phyloP scores from a whole-genome alignment of 768 basidiomycete genomes.

The Boletales sp. region DNA sequence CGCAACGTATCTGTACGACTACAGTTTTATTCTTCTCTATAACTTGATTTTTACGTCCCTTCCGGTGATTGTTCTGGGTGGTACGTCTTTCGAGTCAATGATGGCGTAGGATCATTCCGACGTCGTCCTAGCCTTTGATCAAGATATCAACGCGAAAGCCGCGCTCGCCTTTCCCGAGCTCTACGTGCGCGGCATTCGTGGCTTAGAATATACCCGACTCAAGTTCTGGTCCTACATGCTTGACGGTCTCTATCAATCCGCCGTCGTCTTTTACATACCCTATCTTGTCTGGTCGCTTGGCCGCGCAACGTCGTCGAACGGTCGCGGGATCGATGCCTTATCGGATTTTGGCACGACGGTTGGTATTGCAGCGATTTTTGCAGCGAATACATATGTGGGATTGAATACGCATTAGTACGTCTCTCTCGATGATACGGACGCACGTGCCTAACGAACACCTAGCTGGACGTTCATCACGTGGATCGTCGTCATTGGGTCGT shows the following conservation, averaged over 20 bases:
- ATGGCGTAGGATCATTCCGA: constrained; percentile 1
- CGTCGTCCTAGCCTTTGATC: constrained; percentile 68
- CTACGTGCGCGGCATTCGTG: constrained; percentile 92
- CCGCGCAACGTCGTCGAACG: constrained; percentile 68
- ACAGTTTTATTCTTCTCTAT: constrained; percentile 89
- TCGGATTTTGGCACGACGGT: constrained; percentile 92
- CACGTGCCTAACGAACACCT: constrained; percentile 21
- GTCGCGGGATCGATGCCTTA: constrained; percentile 72
- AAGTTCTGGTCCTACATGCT: constrained; percentile 96
- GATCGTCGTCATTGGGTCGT: constrained; percentile 76
- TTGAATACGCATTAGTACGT: constrained; percentile 87
- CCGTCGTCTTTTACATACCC: constrained; percentile 82
- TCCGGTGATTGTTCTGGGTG: constrained; percentile 87
- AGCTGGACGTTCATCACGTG: constrained; percentile 84
- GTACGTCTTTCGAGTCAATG: constrained; percentile 38
- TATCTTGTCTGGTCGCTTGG: constrained; percentile 70
- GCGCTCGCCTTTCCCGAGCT: constrained; percentile 91
- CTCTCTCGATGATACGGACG: constrained; percentile 11
- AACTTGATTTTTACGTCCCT: constrained; percentile 92
- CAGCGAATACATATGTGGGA: constrained; percentile 88
- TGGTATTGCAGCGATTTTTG: constrained; percentile 79
- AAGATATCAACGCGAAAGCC: constrained; percentile 88
- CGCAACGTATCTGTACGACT: constrained; percentile 91
- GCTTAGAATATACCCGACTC: constrained; percentile 84
- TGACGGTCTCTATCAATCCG: constrained; percentile 93